Conservation (phyloP, 1,284 basidiomycete species). For the Pseudozyma hubeiensis region DNA sequence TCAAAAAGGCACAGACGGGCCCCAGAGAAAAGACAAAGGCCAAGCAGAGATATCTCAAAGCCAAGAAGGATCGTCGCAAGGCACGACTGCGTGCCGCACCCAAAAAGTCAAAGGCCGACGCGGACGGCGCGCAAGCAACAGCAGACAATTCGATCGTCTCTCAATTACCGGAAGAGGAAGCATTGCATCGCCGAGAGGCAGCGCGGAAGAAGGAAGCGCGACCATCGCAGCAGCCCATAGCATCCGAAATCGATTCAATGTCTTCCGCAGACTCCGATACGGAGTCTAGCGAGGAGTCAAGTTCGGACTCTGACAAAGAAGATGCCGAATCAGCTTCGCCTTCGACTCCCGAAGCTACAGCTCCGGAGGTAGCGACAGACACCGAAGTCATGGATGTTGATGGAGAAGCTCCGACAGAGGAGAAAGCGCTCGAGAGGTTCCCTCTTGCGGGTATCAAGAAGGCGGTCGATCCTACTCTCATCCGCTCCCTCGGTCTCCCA, state of each 20-base stretch:
- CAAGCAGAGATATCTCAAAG: slow-evolving; percentile 63
- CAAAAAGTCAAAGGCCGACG: slow-evolving; percentile 51
- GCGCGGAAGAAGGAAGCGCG: slow-evolving; percentile 8
- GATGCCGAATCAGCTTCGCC: slow-evolving; percentile 16
- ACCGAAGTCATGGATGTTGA: background rate
- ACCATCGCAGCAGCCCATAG: background rate
- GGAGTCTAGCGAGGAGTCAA: slow-evolving; percentile 17
- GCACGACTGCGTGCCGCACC: slow-evolving; percentile 50
- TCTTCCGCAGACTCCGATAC: slow-evolving; percentile 18
- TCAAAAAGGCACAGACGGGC: slow-evolving; percentile 37
- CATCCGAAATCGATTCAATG: background rate
- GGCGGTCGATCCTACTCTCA: slow-evolving; percentile 42
- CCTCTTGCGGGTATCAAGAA: slow-evolving; percentile 43
- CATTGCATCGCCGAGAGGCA: slow-evolving; percentile 19
- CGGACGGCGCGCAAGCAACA: slow-evolving; percentile 2
- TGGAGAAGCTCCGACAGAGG: slow-evolving; percentile 5
- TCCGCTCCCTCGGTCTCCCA: slow-evolving; percentile 60
- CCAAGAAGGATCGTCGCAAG: slow-evolving; percentile 64
- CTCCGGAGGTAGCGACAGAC: background rate
- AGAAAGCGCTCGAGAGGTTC: slow-evolving; percentile 31
- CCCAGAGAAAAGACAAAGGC: slow-evolving; percentile 62
- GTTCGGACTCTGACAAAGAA: slow-evolving; percentile 13
- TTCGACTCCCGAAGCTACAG: background rate
- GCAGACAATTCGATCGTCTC: slow-evolving; percentile 23
- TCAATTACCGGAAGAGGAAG: slow-evolving; percentile 37